Conservation (phyloP, 257 asterid genomes). For the Salvia miltiorrhiza region DNA sequence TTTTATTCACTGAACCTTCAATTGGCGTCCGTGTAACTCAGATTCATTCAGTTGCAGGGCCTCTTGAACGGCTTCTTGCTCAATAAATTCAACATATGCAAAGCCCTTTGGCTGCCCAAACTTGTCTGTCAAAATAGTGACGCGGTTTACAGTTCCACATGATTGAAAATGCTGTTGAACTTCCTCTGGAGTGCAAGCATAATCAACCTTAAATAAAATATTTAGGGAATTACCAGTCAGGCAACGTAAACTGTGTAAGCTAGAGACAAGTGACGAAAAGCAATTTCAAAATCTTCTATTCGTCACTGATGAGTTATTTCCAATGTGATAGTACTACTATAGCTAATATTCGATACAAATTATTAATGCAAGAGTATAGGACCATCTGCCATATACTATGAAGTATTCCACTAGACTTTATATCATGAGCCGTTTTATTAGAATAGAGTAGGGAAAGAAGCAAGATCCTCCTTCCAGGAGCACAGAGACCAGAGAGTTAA, state of each 20-base stretch:
- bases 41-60: conserved; percentile 88
- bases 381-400: neutral
- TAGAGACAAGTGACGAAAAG: neutral
- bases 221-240: conserved; percentile 5
- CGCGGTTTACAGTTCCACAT: conserved; percentile 95
- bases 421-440: neutral
- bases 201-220: conserved; percentile 64
- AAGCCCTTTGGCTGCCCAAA: conserved; percentile 99
- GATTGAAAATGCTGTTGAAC: conserved; percentile 97
- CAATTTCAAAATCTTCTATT: neutral
- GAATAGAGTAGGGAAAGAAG: neutral
- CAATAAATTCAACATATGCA: conserved; percentile 90
- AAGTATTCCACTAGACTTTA: neutral
- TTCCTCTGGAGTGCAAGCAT: conserved; percentile 98
- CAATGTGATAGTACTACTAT: neutral
- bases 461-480: neutral
- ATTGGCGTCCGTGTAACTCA: conserved; percentile 91
- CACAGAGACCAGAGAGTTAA: neutral
- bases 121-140: conserved; percentile 89
- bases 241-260: neutral
- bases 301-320: neutral
- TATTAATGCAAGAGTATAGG: neutral
- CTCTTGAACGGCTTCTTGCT: conserved; percentile 83
- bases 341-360: neutral
- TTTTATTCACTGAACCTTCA: conserved; percentile 51